Conservation (phyloP, 306 rosid species). For the Erythrophleum fordii region DNA sequence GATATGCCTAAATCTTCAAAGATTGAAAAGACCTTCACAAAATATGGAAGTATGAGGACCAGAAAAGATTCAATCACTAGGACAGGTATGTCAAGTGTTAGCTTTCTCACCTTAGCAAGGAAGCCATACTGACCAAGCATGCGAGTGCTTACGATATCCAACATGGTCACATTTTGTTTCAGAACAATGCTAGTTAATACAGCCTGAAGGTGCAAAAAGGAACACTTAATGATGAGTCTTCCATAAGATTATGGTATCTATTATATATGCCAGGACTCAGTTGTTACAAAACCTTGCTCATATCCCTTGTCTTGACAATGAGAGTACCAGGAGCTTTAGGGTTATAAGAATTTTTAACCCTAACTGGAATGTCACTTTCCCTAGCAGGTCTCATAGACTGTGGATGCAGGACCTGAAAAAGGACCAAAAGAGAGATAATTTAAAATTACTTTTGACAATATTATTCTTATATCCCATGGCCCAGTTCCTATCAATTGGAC, state of each 20-base stretch:
- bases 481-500: conserved; percentile 4
- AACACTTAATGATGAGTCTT: conserved; percentile 26
- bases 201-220: conserved; percentile 63
- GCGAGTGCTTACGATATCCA: conserved; percentile 97
- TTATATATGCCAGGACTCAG: conserved; percentile 26
- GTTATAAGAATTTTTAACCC: conserved; percentile 97
- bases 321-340: conserved; percentile 96
- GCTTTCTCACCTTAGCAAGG: conserved; percentile 86
- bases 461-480: conserved; percentile 18
- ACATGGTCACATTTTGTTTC: conserved; percentile 90
- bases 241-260: conserved; percentile 26
- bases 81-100: conserved; percentile 3
- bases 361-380: conserved; percentile 94
- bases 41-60: conserved; percentile 22
- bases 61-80: conserved; percentile 20
- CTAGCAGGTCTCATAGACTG: conserved; percentile 99
- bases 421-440: conserved; percentile 18
- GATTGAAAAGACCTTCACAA: conserved; percentile 78
- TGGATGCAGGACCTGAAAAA: conserved; percentile 92
- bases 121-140: conserved; percentile 97
- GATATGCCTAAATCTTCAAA: conserved; percentile 90
- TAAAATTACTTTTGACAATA: neutral
- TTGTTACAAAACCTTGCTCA: conserved; percentile 75
- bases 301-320: conserved; percentile 83
- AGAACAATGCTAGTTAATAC: conserved; percentile 88